A percentile compares a stretch with the other conserved stretches of the same genome.
These are phyloP conservation scores for Coemansia sp. DNA, from an alignment of 192 early-diverging fungal genomes.

Conservation along the genomic window DNA sequence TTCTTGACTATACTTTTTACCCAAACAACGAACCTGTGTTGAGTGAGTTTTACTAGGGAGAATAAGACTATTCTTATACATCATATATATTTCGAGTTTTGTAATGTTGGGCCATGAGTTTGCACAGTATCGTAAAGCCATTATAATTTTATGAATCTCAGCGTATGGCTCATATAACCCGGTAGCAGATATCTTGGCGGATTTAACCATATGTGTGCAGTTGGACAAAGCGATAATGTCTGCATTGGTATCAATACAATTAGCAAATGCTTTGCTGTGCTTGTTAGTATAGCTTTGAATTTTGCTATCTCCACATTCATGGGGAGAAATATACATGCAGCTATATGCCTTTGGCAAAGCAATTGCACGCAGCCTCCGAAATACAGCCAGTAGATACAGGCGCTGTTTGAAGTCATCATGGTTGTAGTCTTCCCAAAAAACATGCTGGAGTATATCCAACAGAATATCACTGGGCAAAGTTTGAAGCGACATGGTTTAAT, in stretches of 20 bases:
- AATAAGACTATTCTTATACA: background rate
- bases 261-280: background rate
- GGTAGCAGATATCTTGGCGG: background rate
- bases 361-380: no score
- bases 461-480: no score
- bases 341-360: no score
- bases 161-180: background rate
- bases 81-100: background rate
- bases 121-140: background rate
- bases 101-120: background rate
- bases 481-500: no score
- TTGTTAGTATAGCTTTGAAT: background rate
- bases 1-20: background rate
- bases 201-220: background rate
- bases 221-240: background rate
- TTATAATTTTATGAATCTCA: background rate
- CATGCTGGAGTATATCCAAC: no score
- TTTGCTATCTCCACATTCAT: background rate
- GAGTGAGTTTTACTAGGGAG: no score
- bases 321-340: no score
- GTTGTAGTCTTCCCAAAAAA: no score
- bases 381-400: no score
- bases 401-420: no score
- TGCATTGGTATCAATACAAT: background rate
- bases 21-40: background rate